Evolutionary conservation across 164 flowering plant genomes (phyloP).

Genomic region (Protea cynaroides): DNA sequence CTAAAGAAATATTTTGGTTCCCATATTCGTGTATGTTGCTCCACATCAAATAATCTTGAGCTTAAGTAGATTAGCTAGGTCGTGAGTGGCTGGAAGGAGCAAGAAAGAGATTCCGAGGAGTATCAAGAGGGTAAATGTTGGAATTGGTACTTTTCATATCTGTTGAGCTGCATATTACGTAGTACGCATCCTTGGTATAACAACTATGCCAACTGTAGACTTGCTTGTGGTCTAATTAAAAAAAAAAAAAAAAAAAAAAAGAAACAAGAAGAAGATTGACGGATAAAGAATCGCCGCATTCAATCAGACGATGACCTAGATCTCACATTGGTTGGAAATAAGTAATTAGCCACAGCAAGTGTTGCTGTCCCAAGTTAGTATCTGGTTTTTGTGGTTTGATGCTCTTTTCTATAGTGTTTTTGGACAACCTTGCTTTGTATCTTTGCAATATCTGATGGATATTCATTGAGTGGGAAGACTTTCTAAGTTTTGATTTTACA

Average conservation of each 20-base stretch:
- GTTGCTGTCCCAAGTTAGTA: not conserved
- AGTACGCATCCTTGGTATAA: not conserved
- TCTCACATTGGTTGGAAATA: too few species aligned
- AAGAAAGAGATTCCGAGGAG: not conserved
- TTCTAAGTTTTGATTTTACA: not conserved
- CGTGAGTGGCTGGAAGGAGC: not conserved
- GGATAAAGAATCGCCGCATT: too few species aligned
- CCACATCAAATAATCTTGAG: not conserved
- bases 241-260: too few species aligned
- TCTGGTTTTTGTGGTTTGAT: not conserved
- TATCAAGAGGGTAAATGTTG: not conserved
- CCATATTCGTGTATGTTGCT: not conserved
- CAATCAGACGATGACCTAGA: too few species aligned
- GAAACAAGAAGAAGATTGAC: too few species aligned
- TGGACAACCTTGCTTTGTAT: too few species aligned
- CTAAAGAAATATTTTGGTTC: not conserved
- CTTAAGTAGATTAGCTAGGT: not conserved
- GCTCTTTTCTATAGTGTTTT: not conserved
- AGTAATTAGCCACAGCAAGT: too few species aligned
- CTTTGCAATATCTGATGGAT: not conserved
- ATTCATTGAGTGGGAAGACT: conserved; percentile 1
- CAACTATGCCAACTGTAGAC: too few species aligned
- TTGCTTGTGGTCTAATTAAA: too few species aligned
- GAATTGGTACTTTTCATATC: not conserved
- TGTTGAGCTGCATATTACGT: not conserved